Evolutionary conservation across 1,284 basidiomycete genomes (phyloP), one percentile per base, ranked within the genome.

Genomic region (Cryptococcus neoformans): DNA sequence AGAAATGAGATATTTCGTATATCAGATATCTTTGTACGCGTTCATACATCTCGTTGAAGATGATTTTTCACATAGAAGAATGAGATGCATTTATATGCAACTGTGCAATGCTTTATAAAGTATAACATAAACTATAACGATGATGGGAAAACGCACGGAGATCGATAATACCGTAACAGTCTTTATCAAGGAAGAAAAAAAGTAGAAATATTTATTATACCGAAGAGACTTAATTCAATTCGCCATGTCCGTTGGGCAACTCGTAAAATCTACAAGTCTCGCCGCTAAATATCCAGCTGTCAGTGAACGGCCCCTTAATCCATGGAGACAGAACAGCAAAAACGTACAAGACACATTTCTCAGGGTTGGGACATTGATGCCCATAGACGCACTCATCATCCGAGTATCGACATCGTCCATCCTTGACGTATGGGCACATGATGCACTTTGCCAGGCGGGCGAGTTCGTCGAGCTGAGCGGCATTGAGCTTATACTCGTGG

Each of bases 361-460:
- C 58, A 36, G 62, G 64, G 38, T 68, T 58, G 4, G 68, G 70
- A 45, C 72, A 74, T 48, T 57, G 57, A 60, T 74, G 72, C 28
- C 71, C 72, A 56, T 73, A 73, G 0, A 73, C 67, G 54, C 72
- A 74, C 44, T 70, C 68, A 35, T 68, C 67, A 44, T 72, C 72
- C 16, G 62, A 57, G 55, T 64, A 72, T 54, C 67, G 65, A 54
- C 73, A 75, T 51, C 64, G 64, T 53, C 65, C 67, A 54, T 52
- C 54, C 45, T 56, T 63, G 21, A 67, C 60, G 51, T 65, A 70
- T 0, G 73, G 73, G 58, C 73, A 75, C 21, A 71, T 62, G 21
- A 73, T 71, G 55, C 69, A 66, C 57, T 75, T 73, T 10, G 73
- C 68, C 48, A 72, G 58, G 49, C 63, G 59, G 1, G 63, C 57